phyloP scores from a whole-genome alignment of 2,329 filamentous ascomycete species.

The Fusarium goolgardi region DNA sequence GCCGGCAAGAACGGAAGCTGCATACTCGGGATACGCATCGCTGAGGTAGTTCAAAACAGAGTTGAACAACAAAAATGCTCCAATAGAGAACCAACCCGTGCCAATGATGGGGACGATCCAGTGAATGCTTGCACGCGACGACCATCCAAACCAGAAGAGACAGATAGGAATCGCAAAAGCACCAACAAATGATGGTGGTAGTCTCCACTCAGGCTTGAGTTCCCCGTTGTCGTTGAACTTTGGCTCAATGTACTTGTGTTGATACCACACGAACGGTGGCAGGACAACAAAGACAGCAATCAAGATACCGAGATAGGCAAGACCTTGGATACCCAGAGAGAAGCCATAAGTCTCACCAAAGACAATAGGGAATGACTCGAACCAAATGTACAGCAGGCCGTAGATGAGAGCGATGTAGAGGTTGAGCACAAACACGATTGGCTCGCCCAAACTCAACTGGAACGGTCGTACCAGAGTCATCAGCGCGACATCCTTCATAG shows the following conservation, averaged over 20 bases:
- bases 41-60: conserved; percentile 27
- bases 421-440: conserved; percentile 56
- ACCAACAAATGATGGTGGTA: conserved; percentile 67
- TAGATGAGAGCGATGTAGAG: conserved; percentile 58
- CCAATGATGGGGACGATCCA: conserved; percentile 17
- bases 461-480: conserved; percentile 54
- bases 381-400: conserved; percentile 56
- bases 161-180: conserved; percentile 66
- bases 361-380: conserved; percentile 36
- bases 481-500: conserved; percentile 18
- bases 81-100: not conserved
- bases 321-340: conserved; percentile 68
- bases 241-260: conserved; percentile 14
- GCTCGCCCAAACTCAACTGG: conserved; percentile 53
- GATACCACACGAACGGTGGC: conserved; percentile 15
- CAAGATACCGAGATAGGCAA: conserved; percentile 34
- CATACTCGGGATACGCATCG: conserved; percentile 14
- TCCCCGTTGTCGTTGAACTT: conserved; percentile 14
- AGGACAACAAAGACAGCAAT: conserved; percentile 18
- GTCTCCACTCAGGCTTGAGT: conserved; percentile 1
- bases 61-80: conserved; percentile 11
- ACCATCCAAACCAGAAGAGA: conserved; percentile 32
- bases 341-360: conserved; percentile 51
- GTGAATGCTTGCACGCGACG: conserved; percentile 8
- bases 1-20: conserved; percentile 12